phyloP scores from a whole-genome alignment of 805 yeast genomes.

The Saturnispora hagleri region DNA sequence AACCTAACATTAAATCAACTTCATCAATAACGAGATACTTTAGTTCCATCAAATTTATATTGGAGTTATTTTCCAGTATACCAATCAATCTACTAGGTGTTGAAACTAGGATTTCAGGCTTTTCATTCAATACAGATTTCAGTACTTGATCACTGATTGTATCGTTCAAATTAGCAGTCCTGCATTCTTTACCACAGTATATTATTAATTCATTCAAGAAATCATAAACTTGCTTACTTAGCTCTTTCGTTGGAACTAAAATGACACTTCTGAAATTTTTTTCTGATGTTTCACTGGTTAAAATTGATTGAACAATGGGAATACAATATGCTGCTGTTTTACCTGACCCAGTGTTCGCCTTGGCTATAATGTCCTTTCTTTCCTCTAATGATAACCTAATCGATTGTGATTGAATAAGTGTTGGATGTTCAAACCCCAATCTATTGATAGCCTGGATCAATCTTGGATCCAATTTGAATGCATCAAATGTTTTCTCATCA shows the following conservation, averaged over 20 bases:
- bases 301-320: constrained; percentile 75
- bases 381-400: constrained; percentile 87
- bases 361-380: constrained; percentile 84
- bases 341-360: constrained; percentile 94
- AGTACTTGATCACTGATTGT: constrained; percentile 61
- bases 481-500: constrained; percentile 60
- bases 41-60: constrained; percentile 45
- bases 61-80: constrained; percentile 37
- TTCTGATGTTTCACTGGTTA: constrained; percentile 30
- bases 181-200: constrained; percentile 61
- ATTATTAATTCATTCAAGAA: constrained; percentile 60
- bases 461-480: constrained; percentile 74
- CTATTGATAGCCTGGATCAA: constrained; percentile 75
- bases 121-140: constrained; percentile 56
- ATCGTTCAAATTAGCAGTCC: constrained; percentile 54
- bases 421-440: constrained; percentile 77
- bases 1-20: constrained; percentile 82
- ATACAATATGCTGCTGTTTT: constrained; percentile 86
- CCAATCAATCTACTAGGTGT: constrained; percentile 76
- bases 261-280: constrained; percentile 48
- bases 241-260: constrained; percentile 88
- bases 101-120: constrained; percentile 74
- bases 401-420: constrained; percentile 84
- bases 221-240: constrained; percentile 73
- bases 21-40: constrained; percentile 83